These are phyloP conservation scores for Cadophora sp. DNA, from an alignment of 2,329 filamentous ascomycete genomes.

Conservation along the genomic window DNA sequence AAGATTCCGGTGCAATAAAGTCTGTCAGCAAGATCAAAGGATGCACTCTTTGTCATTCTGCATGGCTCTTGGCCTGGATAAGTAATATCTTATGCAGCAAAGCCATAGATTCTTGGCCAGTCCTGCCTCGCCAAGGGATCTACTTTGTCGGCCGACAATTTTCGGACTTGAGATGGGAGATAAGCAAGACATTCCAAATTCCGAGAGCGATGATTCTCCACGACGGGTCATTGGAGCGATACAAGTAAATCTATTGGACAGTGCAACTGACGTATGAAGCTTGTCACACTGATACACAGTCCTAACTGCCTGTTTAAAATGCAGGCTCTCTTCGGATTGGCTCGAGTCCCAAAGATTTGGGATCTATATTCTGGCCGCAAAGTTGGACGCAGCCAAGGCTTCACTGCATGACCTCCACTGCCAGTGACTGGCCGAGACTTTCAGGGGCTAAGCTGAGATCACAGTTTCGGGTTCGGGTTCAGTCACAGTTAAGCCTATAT, in stretches of 20 bases:
- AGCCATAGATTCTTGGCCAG: too few relatives aligned
- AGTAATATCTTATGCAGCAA: neutral
- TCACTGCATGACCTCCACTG: neutral
- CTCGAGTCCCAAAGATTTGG: too few relatives aligned
- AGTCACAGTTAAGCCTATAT: neutral
- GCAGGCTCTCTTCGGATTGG: too few relatives aligned
- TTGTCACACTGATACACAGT: too few relatives aligned
- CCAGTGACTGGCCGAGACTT: neutral
- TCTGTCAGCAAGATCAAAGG: neutral
- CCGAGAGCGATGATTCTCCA: neutral
- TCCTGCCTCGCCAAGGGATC: too few relatives aligned
- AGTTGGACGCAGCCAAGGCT: neutral
- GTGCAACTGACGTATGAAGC: too few relatives aligned
- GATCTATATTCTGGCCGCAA: too few relatives aligned
- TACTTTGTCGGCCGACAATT: neutral
- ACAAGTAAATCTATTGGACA: too few relatives aligned
- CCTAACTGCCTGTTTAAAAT: too few relatives aligned
- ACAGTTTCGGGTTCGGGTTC: neutral
- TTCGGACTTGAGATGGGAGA: neutral
- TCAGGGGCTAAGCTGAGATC: too few relatives aligned
- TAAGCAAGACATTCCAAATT: neutral
- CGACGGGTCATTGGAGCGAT: too few relatives aligned
- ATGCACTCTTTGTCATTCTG: neutral
- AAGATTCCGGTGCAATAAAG: neutral
- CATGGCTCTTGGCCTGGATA: neutral